Evolutionary conservation across 192 early-diverging fungal genomes (phyloP), one percentile per base, ranked within the genome.

Genomic region (Backusella macrospora): DNA sequence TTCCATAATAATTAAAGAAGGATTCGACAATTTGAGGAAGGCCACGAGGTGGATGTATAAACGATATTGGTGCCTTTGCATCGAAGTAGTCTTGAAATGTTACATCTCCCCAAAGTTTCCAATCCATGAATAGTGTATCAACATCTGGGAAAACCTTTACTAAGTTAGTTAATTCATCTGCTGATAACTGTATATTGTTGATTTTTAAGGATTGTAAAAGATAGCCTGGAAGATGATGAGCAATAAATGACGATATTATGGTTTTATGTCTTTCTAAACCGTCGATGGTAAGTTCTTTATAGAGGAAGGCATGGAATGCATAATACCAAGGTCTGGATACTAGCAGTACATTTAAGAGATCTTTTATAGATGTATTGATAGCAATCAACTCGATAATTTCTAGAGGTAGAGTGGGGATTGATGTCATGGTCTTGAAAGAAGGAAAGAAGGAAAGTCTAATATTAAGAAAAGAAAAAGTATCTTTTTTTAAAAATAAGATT

Each of bases 311-410:
- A 15, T 68, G 26, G 13, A 68, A 68, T 29, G 26, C 15, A 21
- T 21, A 12, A 43, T 68, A 21, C 67, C 67, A 68, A 0, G 67
- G 14, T 45, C 42, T 45, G 21, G 67, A 68, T 13, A 68, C 67
- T 16, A 23, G 45, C 14, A 68, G 14, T 5, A 43, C 29, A 26
- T 46, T 23, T 29, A 68, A 45, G 9, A 68, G 42, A 26, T 68
- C 67, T 26, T 47, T n/a, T 14, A 1, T 68, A 46, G 12, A 26
- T 7, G 26, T 26, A 45, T 34, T 45, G 21, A 6, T 46, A 7
- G 67, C 38, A 15, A 68, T 46, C 1, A 68, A 12, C 7, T 68
- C 67, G n/a, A 47, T 47, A 9, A 68, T 68, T n/a, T 68, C 67
- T 29, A 47, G 29, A 8, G 67, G 67, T 68, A 68, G 26, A 15